These are phyloP conservation scores for Neurospora africana DNA, from an alignment of 495 filamentous ascomycete genomes.

Conservation along the genomic window DNA sequence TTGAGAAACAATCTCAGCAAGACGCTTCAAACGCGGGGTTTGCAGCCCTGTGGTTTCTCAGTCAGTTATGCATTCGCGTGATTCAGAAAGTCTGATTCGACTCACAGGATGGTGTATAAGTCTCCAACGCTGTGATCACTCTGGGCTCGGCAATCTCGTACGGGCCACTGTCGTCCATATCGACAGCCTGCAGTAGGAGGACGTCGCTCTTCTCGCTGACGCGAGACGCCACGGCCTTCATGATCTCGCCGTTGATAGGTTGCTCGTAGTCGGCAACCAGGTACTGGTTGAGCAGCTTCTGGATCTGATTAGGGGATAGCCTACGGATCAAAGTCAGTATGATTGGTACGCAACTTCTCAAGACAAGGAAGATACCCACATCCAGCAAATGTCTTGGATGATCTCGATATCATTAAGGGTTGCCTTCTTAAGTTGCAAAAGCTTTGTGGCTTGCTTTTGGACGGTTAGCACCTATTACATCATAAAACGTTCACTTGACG, in stretches of 20 bases:
- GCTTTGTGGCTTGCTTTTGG: slow-evolving; percentile 86
- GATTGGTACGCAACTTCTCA: neutral
- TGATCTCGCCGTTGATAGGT: slow-evolving; percentile 98
- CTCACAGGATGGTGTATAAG: slow-evolving; percentile 91
- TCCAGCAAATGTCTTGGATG: slow-evolving; percentile 99
- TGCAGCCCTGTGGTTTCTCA: slow-evolving; percentile 58
- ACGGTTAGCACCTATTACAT: slow-evolving; percentile 16
- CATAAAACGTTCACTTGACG: neutral
- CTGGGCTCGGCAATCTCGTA: slow-evolving; percentile 98
- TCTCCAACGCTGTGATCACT: slow-evolving; percentile 91
- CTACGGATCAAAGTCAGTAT: slow-evolving; percentile 29
- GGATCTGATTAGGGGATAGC: slow-evolving; percentile 97
- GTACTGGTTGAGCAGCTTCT: slow-evolving; percentile 97
- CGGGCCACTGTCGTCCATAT: slow-evolving; percentile 99
- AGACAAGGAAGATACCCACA: slow-evolving; percentile 47
- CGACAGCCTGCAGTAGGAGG: slow-evolving; percentile 80
- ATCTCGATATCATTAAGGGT: slow-evolving; percentile 99
- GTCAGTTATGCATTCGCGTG: slow-evolving; percentile 8
- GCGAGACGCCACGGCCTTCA: slow-evolving; percentile 96
- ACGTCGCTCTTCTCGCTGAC: slow-evolving; percentile 99
- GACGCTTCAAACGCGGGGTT: slow-evolving; percentile 83
- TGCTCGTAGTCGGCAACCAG: slow-evolving; percentile 98
- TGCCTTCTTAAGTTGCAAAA: slow-evolving; percentile 97
- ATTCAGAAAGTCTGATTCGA: slow-evolving; percentile 8
- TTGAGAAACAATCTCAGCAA: slow-evolving; percentile 94